Evolutionary conservation across 305 asterid species (phyloP), one percentile per base, ranked within the genome.

Genomic region (Fraxinus greggii): DNA sequence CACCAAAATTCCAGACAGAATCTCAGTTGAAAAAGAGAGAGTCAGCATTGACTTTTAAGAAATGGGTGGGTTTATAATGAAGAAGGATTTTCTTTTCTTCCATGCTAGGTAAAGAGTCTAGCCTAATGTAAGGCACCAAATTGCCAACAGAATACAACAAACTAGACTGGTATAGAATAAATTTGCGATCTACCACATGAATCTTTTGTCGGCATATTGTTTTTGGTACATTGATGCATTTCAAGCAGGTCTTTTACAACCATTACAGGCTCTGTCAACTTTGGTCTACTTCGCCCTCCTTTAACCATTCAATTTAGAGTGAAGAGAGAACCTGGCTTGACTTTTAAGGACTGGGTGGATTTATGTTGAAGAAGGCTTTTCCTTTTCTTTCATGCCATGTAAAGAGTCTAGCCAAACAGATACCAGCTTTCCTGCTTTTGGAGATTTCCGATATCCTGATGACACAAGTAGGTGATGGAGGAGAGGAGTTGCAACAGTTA

Each of bases 1-100:
- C 93, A 32, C 92, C 97, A 0, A 94, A 95, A 75, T 81, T 95
- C 80, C 97, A 94, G 89, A 92, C 97, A 5, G 97, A 94, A 82
- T 85, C 95, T 15, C 97, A 91, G 90, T 81, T 92, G 86, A 89
- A 84, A 75, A 95, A 91, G 88, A 89, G 99, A 82, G 98, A 93
- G 76, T 94, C 97, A 1, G 95, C 93, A 21, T 85, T 92, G 90
- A 84, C 84, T 72, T 95, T 93, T 81, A 95, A 92, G 89, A 91
- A 87, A 81, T 92, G 98, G 99, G 93, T 92, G 36, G 97, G 97
- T 75, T 84, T 95, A 81, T 84, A 86, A 83, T 85, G 86, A 81
- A 77, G 75, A 80, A 29, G 84, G 56, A 48, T 29, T 65, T 82
- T 6, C 17, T 78, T 70, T 73, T 29, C 75, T 69, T 29, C 75